A percentile compares a stretch with the other conserved stretches of the same genome.
These are phyloP conservation scores for Apocynum venetum DNA, from an alignment of 257 asterid species.

Conservation along the genomic window DNA sequence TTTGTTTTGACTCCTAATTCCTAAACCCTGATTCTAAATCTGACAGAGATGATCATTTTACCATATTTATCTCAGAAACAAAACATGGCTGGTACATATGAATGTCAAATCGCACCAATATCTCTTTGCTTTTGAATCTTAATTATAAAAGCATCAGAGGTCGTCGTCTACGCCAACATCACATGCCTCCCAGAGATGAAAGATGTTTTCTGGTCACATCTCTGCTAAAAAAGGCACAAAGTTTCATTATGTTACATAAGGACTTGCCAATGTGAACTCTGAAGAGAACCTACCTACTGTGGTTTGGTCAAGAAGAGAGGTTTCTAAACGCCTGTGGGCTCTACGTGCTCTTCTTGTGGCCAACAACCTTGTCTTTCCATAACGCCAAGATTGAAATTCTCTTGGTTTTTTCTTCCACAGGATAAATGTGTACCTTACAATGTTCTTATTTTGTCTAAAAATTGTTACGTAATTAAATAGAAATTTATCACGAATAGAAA, in stretches of 20 bases:
- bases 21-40: background rate
- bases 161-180: constrained; percentile 7
- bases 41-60: background rate
- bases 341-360: constrained; percentile 14
- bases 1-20: background rate
- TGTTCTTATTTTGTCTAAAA: no score
- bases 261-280: background rate
- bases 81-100: background rate
- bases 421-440: no score
- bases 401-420: no score
- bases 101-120: constrained; percentile 9
- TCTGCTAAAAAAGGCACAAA: background rate
- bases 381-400: background rate
- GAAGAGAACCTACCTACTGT: background rate
- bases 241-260: background rate
- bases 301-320: background rate
- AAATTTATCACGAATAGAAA: no score
- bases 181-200: constrained; percentile 13
- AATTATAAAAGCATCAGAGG: background rate
- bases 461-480: no score
- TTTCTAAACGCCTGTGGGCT: constrained; percentile 1
- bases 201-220: constrained; percentile 2
- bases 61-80: constrained; percentile 2
- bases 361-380: constrained; percentile 3
- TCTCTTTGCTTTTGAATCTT: background rate